phyloP scores from a whole-genome alignment of 768 basidiomycete genomes.

The Daedalea quercina region DNA sequence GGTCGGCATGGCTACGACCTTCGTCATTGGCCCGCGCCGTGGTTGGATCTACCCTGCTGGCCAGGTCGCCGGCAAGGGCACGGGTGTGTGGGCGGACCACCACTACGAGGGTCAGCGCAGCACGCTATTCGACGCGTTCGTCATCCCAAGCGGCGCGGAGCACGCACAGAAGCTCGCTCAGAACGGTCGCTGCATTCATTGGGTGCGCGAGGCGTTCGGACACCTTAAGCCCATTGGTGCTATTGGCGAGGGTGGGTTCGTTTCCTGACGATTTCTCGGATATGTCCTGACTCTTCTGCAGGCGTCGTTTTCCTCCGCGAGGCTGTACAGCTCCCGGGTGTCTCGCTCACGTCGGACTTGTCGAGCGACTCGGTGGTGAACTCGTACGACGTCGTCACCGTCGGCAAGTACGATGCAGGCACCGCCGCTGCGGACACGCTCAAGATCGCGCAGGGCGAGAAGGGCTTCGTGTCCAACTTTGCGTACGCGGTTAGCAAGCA shows the following conservation, averaged over 20 bases:
- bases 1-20: constrained; percentile 48
- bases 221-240: constrained; percentile 83
- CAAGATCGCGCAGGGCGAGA: constrained; percentile 36
- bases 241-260: constrained; percentile 50
- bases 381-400: constrained; percentile 60
- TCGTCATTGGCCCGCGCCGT: constrained; percentile 62
- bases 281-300: constrained; percentile 13
- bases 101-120: constrained; percentile 74
- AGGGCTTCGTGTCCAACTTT: constrained; percentile 53
- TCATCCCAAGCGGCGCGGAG: constrained; percentile 65
- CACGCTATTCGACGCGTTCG: constrained; percentile 77
- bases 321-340: constrained; percentile 38
- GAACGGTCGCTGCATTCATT: constrained; percentile 73
- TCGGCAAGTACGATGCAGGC: constrained; percentile 39
- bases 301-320: constrained; percentile 43
- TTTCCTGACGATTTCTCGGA: constrained; percentile 1
- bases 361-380: constrained; percentile 34
- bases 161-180: constrained; percentile 50
- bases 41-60: constrained; percentile 39
- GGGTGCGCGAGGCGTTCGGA: constrained; percentile 78
- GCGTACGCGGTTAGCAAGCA: constrained; percentile 61
- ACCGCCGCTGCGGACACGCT: constrained; percentile 35
- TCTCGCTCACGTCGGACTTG: constrained; percentile 33
- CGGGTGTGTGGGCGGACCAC: constrained; percentile 51
- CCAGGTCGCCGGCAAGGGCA: constrained; percentile 17